Evolutionary conservation across 768 basidiomycete species (phyloP), one percentile per base, ranked within the genome.

Genomic region (Tulasnella sp.): DNA sequence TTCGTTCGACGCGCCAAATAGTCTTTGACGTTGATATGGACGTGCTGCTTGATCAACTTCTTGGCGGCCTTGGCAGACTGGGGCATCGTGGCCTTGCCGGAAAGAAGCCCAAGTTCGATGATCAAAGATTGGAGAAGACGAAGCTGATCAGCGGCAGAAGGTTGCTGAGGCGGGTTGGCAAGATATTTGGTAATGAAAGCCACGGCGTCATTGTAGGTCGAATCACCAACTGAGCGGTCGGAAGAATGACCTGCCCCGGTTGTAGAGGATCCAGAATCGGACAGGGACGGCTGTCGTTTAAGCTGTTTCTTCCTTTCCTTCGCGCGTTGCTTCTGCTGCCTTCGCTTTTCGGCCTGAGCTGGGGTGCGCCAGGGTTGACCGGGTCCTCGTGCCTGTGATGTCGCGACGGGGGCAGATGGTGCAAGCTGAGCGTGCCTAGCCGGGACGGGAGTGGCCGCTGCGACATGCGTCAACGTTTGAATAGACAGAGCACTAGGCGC

Each of bases 51-150:
- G n/a, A 76, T 46, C 41, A 76, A 28, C 31, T 46, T 58, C 76
- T 76, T 76, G 42, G 76, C 76, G 20, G 76, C 41, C 34, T 16
- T 76, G 34, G 20, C 20, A 6, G 76, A 76, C 7, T n/a, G 46
- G 8, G 76, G 76, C 76, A 76, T 37, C 11, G n/a, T 34, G 16
- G 54, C 46, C 20, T 76, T 37, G 48, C 42, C 34, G 9, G 46
- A 44, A 18, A 76, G 76, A 28, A 76, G 46, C 20, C 76, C 76
- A 3, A 76, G 76, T 37, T 76, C 76, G 46, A 50, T 76, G 41
- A 76, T 76, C 20, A 76, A 16, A 22, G 76, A 44, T 34, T 76
- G 76, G 42, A 76, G 76, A 34, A 76, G 54, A 22, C 46, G 76
- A 5, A 76, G 76, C 34, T 54, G 76, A 28, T 37, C n/a, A 20